These are phyloP conservation scores for Debaryomyces maramus DNA, from an alignment of 805 yeast genomes.

Conservation along the genomic window DNA sequence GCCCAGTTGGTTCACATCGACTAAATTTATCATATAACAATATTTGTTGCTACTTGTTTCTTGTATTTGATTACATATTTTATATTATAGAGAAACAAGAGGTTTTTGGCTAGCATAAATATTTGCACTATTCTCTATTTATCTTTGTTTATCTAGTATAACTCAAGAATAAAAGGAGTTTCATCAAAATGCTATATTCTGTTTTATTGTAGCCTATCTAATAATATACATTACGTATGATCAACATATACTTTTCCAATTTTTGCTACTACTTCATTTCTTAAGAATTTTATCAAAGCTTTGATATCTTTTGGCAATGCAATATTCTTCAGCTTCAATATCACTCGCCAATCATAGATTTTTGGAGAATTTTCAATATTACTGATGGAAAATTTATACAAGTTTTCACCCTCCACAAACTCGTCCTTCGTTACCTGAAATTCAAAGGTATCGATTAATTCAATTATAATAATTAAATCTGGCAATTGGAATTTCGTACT, in stretches of 20 bases:
- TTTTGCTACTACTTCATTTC: conserved; percentile 33
- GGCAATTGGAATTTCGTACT: conserved; percentile 23
- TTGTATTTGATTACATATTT: neutral
- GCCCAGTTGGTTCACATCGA: neutral
- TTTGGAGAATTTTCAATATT: conserved; percentile 17
- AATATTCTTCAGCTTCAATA: conserved; percentile 15
- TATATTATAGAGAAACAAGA: neutral
- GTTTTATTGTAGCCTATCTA: too few relatives aligned
- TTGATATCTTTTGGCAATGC: conserved; percentile 26
- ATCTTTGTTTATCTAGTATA: neutral
- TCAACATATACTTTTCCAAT: conserved; percentile 37
- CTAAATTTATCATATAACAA: neutral
- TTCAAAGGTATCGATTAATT: conserved; percentile 40
- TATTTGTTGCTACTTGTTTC: neutral
- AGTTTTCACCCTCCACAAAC: conserved; percentile 27
- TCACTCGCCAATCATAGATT: conserved; percentile 39
- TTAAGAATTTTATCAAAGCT: conserved; percentile 24
- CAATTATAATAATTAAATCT: conserved; percentile 36
- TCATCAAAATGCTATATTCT: neutral
- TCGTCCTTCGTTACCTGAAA: conserved; percentile 21
- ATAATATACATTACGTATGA: neutral
- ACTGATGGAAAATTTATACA: conserved; percentile 31
- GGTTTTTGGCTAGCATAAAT: neutral
- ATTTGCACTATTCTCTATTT: neutral
- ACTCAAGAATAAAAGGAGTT: neutral